Base-by-base conservation (phyloP, 1,284 basidiomycete species). In the Wallemia hederae region DNA sequence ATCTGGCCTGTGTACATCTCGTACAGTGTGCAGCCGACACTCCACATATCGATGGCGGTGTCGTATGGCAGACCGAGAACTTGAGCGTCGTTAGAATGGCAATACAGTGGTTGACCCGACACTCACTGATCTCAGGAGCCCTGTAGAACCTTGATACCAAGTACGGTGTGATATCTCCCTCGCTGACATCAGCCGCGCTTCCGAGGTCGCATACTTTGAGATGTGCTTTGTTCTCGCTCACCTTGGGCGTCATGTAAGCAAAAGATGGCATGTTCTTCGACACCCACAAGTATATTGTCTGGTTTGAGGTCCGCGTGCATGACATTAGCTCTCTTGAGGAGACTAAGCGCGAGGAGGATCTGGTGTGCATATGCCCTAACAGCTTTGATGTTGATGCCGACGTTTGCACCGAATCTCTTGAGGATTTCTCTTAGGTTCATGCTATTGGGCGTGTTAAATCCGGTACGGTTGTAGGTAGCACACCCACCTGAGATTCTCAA, bases 301-400 rank as follows among this genome's bases (percentile, higher is more conserved):
- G 90, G 90, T 71, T 96, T 96, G 70, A 99, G 86, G 69, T 99
- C 94, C 2, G 94, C 94, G 67, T 99, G 94, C 77, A 97, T 94
- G 62, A 98, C 80, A 64, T 84, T 86, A 63, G 81, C 78, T 72
- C 96, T 96, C 64, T 80, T 80, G 68, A 98, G 74, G 59, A 92
- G 75, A 65, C 83, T 80, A 63, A 97, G 73, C 19, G 88, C 79
- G 49, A 96, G 76, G 71, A 99, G 90, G 62, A 97, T 80, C 69
- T 99, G 94, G 66, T 96, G 88, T 29, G 91, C 83, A 69, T 99
- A 99, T 2, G 92, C 88, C 63, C 90, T 79, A n/a, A 99, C 94
- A 28, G 94, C 94, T 65, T 83, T 80, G 69, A 97, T 83, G 68
- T 97, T 97, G 56, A 99, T 75, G 3, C 94, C 94, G 59, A 99